Evolutionary conservation across 148 eudicot species (phyloP), one percentile per base, ranked within the genome.

Genomic region (Cornus florida): DNA sequence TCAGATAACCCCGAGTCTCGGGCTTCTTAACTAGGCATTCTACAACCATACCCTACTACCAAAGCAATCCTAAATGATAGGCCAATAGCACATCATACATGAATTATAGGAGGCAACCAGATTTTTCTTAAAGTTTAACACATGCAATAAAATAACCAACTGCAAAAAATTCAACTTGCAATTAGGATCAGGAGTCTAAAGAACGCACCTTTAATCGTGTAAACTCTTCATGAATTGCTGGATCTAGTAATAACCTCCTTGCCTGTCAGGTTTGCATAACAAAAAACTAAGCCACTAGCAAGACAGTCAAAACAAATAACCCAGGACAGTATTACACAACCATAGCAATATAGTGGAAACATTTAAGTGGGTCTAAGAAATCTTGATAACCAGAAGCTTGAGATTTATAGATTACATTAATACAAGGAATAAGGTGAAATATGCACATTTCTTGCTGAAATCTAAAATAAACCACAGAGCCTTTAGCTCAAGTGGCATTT

Each of bases 191-290:
- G 46, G 60, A 69, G 35, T 73, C 71, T 50, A 62, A 16, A 78
- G 78, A 48, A 79, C 67, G 59, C 79, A 97, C 99, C 98, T 97
- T 97, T 82, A 97, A 80, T 64, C 98, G 88, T 28, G 86, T 94
- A 79, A 97, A 97, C 86, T 97, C 99, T 84, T 97, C 99, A 86
- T 97, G 98, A 78, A 97, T 97, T 24, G 99, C 99, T 77, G 99
- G 99, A 86, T 97, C 99, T 38, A 97, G 89, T 85, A 97, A 80
- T 72, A 97, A 85, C 80, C 88, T 94, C 86, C 98, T 85, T 38
- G 98, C 92, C 99, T 97, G 90, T 79, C 59, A 86, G 33, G 69
- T 79, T 83, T 50, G 72, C 39, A 12, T 2, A 53, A 69, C 14
- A 72, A 12, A 60, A 24, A 70, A 24, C 16, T 14, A 10, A 69